phyloP scores from a whole-genome alignment of 352 stramenopile genomes.

The Thalassiosira mediterranea region DNA sequence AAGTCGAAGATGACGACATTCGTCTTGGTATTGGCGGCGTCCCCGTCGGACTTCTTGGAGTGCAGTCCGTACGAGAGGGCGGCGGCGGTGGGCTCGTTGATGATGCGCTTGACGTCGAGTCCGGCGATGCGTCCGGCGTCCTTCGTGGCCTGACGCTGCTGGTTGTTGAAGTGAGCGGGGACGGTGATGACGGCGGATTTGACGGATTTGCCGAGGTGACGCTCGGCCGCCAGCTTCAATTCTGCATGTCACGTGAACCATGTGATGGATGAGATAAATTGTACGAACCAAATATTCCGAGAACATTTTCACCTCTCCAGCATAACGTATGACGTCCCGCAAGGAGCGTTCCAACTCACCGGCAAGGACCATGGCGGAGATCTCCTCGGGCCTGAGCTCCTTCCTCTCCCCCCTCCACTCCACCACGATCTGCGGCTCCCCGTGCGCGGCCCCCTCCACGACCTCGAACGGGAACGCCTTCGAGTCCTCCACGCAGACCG shows the following conservation, averaged over 20 bases:
- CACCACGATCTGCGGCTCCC: constrained; percentile 86
- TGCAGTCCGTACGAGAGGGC: constrained; percentile 91
- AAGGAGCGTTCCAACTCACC: too few species aligned
- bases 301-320: too few species aligned
- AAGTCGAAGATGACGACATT: constrained; percentile 84
- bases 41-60: constrained; percentile 41
- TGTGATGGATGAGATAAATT: too few species aligned
- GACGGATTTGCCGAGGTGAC: constrained; percentile 65
- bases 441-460: constrained; percentile 80
- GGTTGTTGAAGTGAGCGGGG: constrained; percentile 66
- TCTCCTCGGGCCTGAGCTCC: constrained; percentile 87
- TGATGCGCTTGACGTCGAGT: constrained; percentile 98
- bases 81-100: constrained; percentile 99
- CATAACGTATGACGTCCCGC: too few species aligned
- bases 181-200: constrained; percentile 67
- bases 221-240: constrained; percentile 87
- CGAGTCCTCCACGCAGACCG: constrained; percentile 83
- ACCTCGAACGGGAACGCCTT: constrained; percentile 86
- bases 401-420: constrained; percentile 87
- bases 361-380: constrained; percentile 87
- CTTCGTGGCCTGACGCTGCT: constrained; percentile 64
- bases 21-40: constrained; percentile 17
- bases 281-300: too few species aligned
- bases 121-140: constrained; percentile 97
- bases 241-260: too few species aligned